Base-by-base conservation (phyloP, 129 eudicot genomes). In the Oenanthe sinensis region DNA sequence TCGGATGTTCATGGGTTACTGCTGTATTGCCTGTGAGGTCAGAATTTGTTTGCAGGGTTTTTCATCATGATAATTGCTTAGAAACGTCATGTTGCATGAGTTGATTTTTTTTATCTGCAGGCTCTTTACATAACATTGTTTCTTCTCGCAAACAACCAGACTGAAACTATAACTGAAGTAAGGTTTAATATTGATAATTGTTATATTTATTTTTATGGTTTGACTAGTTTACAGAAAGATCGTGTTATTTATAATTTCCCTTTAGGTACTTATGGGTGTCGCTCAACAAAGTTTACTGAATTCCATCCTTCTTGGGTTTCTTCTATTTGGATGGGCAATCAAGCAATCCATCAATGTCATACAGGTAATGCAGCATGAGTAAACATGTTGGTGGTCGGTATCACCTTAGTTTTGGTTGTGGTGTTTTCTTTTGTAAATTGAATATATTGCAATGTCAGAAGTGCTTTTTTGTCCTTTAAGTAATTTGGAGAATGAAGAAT, bases 11-110 rank as follows among this genome's bases (percentile, higher is more conserved):
- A 94, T 91, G 98, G 91, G 89, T 72, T 94, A 88, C 80, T 94
- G 98, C 71, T 94, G 98, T 79, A 86, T 94, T 4, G 91, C 98
- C 39, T 94, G 98, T 82, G 98, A 94, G 96, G 98, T 94, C 82
- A 77, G 65, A 48, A 14, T 65, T 50, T 40, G 43, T 63, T 80
- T 15, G 20, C 75, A 46, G 45, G 19, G 45, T 39, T 3, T 40
- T 46, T 48, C 20, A 49, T 33, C 54, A 30, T 42, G 4, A 24
- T 16, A 17, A 50, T 77, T 28, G 37, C 17, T 36, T 10, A 67
- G n/a, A 14, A 39, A 83, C 30, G 63, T 24, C 76, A 50, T 43
- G 50, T 85, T 42, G 43, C 39, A 37, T 69, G 58, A 84, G 83
- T 52, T 30, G 62, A 74, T 11, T 22, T 63, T 60, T 52, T 26